A percentile compares a stretch with the other conserved stretches of the same genome.
These are phyloP conservation scores for Candida rishiriensis DNA, from an alignment of 805 yeast genomes.

Conservation along the genomic window DNA sequence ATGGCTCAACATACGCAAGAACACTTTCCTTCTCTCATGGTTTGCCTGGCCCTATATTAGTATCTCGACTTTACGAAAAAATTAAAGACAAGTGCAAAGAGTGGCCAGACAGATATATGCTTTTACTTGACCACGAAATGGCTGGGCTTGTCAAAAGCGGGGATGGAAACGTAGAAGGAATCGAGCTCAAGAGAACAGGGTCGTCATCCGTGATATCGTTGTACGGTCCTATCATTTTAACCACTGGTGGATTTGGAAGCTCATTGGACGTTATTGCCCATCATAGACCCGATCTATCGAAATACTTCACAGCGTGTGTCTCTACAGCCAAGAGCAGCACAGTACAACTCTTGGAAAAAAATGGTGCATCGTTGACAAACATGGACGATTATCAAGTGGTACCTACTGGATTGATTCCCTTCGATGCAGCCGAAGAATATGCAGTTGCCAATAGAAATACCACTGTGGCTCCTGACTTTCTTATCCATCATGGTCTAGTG, in stretches of 20 bases:
- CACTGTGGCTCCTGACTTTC: conserved; percentile 4
- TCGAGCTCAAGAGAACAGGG: conserved; percentile 24
- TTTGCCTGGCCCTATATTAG: conserved; percentile 59
- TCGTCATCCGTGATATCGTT: conserved; percentile 24
- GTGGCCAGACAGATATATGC: conserved; percentile 35
- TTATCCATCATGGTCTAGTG: conserved; percentile 6
- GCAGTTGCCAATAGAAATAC: neutral
- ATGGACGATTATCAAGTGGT: conserved; percentile 59
- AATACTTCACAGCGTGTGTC: conserved; percentile 53
- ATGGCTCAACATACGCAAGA: conserved; percentile 13
- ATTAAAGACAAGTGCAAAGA: conserved; percentile 32
- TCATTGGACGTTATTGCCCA: conserved; percentile 42
- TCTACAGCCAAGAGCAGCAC: conserved; percentile 48
- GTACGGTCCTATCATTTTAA: conserved; percentile 53
- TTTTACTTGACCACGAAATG: conserved; percentile 31
- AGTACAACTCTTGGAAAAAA: conserved; percentile 44
- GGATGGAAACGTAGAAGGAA: conserved; percentile 16
- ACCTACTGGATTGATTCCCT: conserved; percentile 58
- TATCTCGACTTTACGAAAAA: conserved; percentile 43
- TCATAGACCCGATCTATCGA: conserved; percentile 50
- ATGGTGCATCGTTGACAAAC: conserved; percentile 49
- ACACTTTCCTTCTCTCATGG: conserved; percentile 17
- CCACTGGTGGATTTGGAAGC: conserved; percentile 67
- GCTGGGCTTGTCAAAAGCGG: conserved; percentile 34
- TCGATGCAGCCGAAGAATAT: conserved; percentile 16